Evolutionary conservation across 805 yeast genomes (phyloP).

Genomic region (Blastobotrys chiropterorum): DNA sequence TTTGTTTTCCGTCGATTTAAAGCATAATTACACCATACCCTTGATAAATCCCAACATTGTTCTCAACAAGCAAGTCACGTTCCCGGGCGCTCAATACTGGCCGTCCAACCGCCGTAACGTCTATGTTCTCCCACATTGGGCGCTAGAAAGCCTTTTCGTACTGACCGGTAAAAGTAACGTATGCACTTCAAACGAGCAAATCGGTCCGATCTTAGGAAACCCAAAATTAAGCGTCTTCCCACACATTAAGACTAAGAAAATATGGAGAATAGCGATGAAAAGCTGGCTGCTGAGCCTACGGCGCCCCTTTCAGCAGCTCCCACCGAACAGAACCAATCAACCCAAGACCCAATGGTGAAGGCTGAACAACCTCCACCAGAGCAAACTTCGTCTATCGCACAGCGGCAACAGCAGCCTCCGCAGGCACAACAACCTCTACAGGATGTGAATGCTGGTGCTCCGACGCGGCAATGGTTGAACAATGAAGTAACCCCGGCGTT

Average conservation of each 20-base stretch:
- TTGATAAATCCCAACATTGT: conserved; percentile 68
- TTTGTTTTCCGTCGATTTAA: too few relatives aligned
- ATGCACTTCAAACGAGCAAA: neutral
- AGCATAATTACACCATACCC: too few relatives aligned
- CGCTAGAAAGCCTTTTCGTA: neutral
- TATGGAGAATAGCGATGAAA: neutral
- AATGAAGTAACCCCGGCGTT: conserved; percentile 54
- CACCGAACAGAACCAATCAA: neutral
- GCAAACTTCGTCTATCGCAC: neutral
- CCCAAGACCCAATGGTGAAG: neutral
- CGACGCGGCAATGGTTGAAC: conserved; percentile 61
- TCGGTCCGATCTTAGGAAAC: neutral
- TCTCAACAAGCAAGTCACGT: conserved; percentile 46
- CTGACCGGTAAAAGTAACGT: neutral
- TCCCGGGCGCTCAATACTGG: conserved; percentile 37
- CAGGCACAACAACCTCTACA: neutral
- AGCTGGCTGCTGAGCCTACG: neutral
- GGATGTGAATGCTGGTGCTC: conserved; percentile 32
- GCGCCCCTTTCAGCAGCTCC: neutral
- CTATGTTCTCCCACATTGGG: conserved; percentile 25
- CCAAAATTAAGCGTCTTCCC: neutral
- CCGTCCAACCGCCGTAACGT: conserved; percentile 28
- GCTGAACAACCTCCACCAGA: neutral
- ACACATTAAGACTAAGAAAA: neutral
- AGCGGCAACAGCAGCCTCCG: neutral